Conservation (phyloP, 2,329 filamentous ascomycete species). For the Diaporthe ilicicola region DNA sequence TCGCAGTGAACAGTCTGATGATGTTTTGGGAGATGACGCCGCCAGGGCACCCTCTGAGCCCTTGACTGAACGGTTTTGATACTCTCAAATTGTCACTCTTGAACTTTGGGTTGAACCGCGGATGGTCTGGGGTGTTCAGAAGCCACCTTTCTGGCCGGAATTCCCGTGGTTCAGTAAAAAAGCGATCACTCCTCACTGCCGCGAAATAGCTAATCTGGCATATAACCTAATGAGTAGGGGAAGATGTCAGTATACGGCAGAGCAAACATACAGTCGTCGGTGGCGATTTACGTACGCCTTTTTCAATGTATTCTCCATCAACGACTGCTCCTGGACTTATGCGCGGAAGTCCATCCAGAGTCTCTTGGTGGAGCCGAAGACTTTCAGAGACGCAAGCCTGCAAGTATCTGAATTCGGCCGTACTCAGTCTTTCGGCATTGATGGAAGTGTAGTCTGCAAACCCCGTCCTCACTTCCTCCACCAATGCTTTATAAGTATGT, state of each 20-base stretch:
- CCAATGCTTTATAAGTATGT: conserved; percentile 37
- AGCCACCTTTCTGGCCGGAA: not conserved
- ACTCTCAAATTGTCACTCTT: not conserved
- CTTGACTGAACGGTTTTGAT: conserved; percentile 9
- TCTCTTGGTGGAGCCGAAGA: not conserved
- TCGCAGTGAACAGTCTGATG: too few species aligned
- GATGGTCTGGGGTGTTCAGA: not conserved
- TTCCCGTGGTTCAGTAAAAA: not conserved
- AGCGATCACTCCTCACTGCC: not conserved
- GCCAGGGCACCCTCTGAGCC: not conserved
- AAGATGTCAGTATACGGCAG: not conserved
- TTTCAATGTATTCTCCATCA: not conserved
- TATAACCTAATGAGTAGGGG: not conserved
- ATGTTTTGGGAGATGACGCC: too few species aligned
- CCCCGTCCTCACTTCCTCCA: conserved; percentile 42
- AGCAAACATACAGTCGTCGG: not conserved
- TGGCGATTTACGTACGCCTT: not conserved
- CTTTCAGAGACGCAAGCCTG: not conserved
- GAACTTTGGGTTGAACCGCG: not conserved
- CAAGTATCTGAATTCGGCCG: not conserved
- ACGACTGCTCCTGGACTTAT: not conserved
- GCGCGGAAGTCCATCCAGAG: not conserved
- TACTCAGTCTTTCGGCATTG: conserved; percentile 11
- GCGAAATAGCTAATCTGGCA: conserved; percentile 3
- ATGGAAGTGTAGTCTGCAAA: conserved; percentile 44